Base-by-base conservation (phyloP, 2,329 filamentous ascomycete species). In the Fusarium armeniacum region DNA sequence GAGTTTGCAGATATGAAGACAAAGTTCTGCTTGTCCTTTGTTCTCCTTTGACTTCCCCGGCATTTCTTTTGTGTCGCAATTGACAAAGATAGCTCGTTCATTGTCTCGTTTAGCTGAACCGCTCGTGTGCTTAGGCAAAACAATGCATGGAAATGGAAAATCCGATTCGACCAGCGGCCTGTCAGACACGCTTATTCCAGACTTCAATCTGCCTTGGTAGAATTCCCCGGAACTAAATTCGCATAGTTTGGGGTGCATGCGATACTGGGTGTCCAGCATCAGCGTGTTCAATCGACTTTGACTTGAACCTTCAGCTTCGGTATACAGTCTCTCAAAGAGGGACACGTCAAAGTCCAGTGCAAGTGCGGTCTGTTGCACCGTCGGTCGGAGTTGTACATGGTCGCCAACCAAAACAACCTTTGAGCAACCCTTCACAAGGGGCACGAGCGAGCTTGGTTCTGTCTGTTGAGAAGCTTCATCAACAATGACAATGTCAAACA, bases 401-500 rank as follows among this genome's bases (percentile, higher is more conserved):
- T 84, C 82, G 1, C 82, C 82, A 2, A 84, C 82, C 1, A 84
- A 67, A 4, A 84, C 77, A 2, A 78, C 81, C 49, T 78, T 79
- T n/a, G 73, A 61, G 50, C 82, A 83, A 0, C 81, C 80, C 56
- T 82, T 84, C 12, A 80, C 76, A 4, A 83, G 73, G 4, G 79
- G 81, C 0, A 83, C 75, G 1, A 84, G 68, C 5, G 79, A 79
- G 1, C 73, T 77, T 0, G 82, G 78, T 59, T 85, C 82, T 0
- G 81, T 83, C 58, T 81, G 81, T 62, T 84, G 82, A 4, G 82
- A 84, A 9, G 83, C 82, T 73, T 84, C 82, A 57, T 83, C 81
- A 6, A 85, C 76, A 57, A 84, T 78, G 16, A 83, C 80, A 8
- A 77, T 78, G 33, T 79, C 75, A 53, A 83, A 83, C 1, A 49